Evolutionary conservation across 1,284 basidiomycete genomes (phyloP).

Genomic region (Neolentinus lepideus): DNA sequence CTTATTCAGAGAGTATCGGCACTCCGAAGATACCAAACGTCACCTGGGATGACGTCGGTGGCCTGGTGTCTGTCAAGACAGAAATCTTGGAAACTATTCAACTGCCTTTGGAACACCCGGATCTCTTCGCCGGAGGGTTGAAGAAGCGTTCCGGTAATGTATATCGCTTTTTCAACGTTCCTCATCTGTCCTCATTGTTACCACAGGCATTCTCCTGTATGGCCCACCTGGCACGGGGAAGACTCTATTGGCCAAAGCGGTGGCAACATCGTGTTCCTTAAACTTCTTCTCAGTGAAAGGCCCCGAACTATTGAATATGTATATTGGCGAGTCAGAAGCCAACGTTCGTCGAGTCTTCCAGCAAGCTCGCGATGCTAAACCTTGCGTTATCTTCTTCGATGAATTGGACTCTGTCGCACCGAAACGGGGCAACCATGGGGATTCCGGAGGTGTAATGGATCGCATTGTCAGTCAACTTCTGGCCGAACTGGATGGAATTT

Average conservation of each 20-base stretch:
- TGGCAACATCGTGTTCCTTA: slow-evolving; percentile 87
- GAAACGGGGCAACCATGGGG: slow-evolving; percentile 91
- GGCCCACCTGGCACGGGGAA: slow-evolving; percentile 97
- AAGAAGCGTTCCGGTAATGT: slow-evolving; percentile 88
- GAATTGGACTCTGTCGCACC: slow-evolving; percentile 97
- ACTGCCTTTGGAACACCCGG: slow-evolving; percentile 90
- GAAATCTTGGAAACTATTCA: slow-evolving; percentile 98
- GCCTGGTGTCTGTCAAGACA: slow-evolving; percentile 80
- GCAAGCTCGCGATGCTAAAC: slow-evolving; percentile 82
- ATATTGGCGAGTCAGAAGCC: slow-evolving; percentile 97
- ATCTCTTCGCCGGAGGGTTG: slow-evolving; percentile 87
- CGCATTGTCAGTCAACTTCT: slow-evolving; percentile 94
- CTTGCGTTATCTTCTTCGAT: slow-evolving; percentile 97
- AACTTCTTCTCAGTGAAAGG: slow-evolving; percentile 98
- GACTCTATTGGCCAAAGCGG: slow-evolving; percentile 89
- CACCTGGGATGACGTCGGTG: slow-evolving; percentile 97
- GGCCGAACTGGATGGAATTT: slow-evolving; percentile 94
- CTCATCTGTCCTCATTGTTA: background rate
- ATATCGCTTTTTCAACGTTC: background rate
- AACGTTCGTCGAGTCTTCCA: slow-evolving; percentile 93
- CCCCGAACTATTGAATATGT: slow-evolving; percentile 95
- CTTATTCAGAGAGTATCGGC: slow-evolving; percentile 90
- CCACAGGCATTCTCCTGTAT: slow-evolving; percentile 78
- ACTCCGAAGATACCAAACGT: slow-evolving; percentile 96
- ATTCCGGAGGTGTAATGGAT: slow-evolving; percentile 97